Evolutionary conservation across 768 basidiomycete species (phyloP), one percentile per base, ranked within the genome.

Genomic region (Cystobasidium ongulense): DNA sequence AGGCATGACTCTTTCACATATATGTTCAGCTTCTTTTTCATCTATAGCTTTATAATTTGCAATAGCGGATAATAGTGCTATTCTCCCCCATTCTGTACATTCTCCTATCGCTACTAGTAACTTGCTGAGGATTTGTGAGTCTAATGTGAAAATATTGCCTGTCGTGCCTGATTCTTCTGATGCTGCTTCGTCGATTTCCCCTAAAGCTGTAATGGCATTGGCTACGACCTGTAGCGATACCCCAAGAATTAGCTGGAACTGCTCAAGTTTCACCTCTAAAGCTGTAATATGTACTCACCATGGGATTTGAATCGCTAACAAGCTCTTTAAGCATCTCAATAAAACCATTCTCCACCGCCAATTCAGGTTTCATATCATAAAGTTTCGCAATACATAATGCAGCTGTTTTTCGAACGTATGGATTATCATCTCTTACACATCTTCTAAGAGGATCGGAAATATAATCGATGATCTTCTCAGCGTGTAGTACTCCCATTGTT

Each of bases 381-480:
- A 97, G 84, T 81, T 99, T 99, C 73, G 94, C 94, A 25, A 99
- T 95, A 74, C 95, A 96, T 10, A 99, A 83, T 10, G 93, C 94
- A 0, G 94, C 96, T 5, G 95, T 98, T 84, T 98, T 99, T 77
- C 95, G 88, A 35, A 98, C 96, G 81, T 99, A 99, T 0, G 96
- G 95, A 78, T 96, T 96, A 77, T 97, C 94, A 82, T 98, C 96
- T 52, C 87, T 86, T 31, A 98, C 84, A 78, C 90, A 91, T 78
- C 92, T 91, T 77, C 92, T 90, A 1, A 99, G 84, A 0, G 96
- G 95, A 80, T 93, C 90, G 78, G 89, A 92, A n/a, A 99, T 87
- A 82, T 98, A 99, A 83, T 97, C 94, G 81, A 97, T 91, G 81
- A 97, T 98, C 87, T 97, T 98, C 81, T 98, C 96, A 10, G 95